Percentiles rank a stretch among this genome's conserved stretches.
Evolutionary conservation across 2,329 filamentous ascomycete genomes (phyloP).

Genomic region (Huntiella abstrusa): DNA sequence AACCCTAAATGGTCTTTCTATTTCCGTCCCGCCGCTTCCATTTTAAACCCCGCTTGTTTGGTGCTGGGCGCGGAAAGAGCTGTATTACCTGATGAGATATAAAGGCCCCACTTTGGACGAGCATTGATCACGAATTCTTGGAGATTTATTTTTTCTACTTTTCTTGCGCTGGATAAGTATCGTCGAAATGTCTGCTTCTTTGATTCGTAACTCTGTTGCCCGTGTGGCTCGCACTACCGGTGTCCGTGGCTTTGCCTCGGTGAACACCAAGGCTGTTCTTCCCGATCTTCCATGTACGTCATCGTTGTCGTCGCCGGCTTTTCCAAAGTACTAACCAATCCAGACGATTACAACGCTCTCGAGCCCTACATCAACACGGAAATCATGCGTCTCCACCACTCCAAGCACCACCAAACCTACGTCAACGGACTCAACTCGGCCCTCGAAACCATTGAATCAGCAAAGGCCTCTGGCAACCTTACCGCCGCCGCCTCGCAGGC

Average conservation of each 20-base stretch:
- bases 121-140: background rate
- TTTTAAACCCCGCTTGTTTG: too few relatives aligned
- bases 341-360: conserved; percentile 95
- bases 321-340: background rate
- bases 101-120: background rate
- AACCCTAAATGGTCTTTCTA: too few relatives aligned
- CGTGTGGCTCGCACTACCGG: conserved; percentile 50
- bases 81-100: background rate
- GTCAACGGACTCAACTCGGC: conserved; percentile 76
- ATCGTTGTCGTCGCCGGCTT: background rate
- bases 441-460: conserved; percentile 48
- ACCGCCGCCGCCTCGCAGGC: conserved; percentile 31
- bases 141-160: background rate
- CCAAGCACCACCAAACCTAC: conserved; percentile 87
- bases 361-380: conserved; percentile 68
- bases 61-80: too few relatives aligned
- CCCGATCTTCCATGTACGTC: conserved; percentile 55
- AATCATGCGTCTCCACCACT: conserved; percentile 94
- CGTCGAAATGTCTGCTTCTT: conserved; percentile 49
- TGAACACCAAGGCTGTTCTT: conserved; percentile 77
- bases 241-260: conserved; percentile 46
- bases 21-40: too few relatives aligned
- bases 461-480: conserved; percentile 42
- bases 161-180: background rate
- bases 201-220: conserved; percentile 51